phyloP scores from a whole-genome alignment of 352 stramenopile genomes.

The Albugo laibachii region DNA sequence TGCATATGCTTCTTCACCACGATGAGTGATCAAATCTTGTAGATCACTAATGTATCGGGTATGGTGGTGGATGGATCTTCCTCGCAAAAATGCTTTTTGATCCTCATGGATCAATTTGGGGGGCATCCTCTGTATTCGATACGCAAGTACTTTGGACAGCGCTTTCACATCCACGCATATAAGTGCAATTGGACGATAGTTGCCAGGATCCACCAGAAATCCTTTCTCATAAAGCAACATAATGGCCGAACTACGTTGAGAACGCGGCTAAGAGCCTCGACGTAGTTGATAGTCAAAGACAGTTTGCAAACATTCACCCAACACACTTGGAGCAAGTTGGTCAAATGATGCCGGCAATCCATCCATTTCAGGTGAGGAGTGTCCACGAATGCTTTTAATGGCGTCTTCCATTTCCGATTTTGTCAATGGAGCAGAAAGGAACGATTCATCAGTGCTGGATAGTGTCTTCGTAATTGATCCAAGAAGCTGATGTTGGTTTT shows the following conservation, averaged over 20 bases:
- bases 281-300: conserved; percentile 9
- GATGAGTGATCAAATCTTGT: conserved; percentile 3
- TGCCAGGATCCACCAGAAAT: neutral
- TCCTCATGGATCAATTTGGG: conserved; percentile 4
- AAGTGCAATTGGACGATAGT: conserved; percentile 1
- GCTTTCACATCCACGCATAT: conserved; percentile 12
- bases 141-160: conserved; percentile 4
- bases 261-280: conserved; percentile 5
- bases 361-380: neutral
- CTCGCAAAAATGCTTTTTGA: conserved; percentile 3
- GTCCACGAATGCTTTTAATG: neutral
- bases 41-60: conserved; percentile 7
- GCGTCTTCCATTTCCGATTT: neutral
- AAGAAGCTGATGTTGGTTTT: neutral
- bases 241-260: conserved; percentile 7
- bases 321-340: conserved; percentile 7
- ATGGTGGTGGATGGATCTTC: conserved; percentile 8
- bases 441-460: neutral
- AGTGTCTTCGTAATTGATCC: neutral
- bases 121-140: neutral
- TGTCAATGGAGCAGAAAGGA: neutral
- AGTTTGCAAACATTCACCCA: conserved; percentile 8
- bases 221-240: conserved; percentile 10
- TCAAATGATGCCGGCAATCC: conserved; percentile 10
- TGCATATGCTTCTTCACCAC: neutral